Evolutionary conservation across 371 early-diverging fungal species (phyloP).

Genomic region (Saksenaea vasiformis): DNA sequence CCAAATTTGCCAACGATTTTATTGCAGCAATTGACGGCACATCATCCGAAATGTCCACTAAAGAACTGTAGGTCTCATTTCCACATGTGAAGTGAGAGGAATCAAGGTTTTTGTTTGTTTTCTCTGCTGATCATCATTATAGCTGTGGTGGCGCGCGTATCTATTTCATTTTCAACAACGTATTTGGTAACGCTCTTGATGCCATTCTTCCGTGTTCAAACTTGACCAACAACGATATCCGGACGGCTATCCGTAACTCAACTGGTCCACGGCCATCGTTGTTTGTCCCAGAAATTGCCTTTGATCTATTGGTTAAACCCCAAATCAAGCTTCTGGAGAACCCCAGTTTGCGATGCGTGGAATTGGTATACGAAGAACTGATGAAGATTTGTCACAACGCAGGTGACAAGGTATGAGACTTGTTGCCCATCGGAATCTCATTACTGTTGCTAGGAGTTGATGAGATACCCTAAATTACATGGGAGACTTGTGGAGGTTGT

Average conservation of each 20-base stretch:
- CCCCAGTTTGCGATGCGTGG: constrained; percentile 86
- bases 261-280: constrained; percentile 86
- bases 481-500: constrained; percentile 76
- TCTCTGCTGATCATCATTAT: not conserved
- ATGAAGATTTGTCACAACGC: constrained; percentile 87
- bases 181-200: constrained; percentile 82
- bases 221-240: constrained; percentile 81
- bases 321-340: constrained; percentile 81
- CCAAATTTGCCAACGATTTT: constrained; percentile 82
- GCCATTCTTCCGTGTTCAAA: constrained; percentile 78
- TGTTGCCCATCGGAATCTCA: not conserved
- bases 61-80: constrained; percentile 72
- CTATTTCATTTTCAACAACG: constrained; percentile 88
- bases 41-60: constrained; percentile 81
- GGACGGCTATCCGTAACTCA: constrained; percentile 90
- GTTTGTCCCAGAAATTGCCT: constrained; percentile 90
- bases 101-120: not conserved
- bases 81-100: not conserved
- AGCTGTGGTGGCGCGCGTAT: constrained; percentile 88
- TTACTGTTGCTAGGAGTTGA: constrained; percentile 45
- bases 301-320: constrained; percentile 86
- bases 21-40: constrained; percentile 84
- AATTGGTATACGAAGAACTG: constrained; percentile 87
- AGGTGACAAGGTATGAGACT: constrained; percentile 67
- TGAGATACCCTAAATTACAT: constrained; percentile 81